Evolutionary conservation across 2,329 filamentous ascomycete species (phyloP), one percentile per base, ranked within the genome.

Genomic region (Talaromyces amestolkiae): DNA sequence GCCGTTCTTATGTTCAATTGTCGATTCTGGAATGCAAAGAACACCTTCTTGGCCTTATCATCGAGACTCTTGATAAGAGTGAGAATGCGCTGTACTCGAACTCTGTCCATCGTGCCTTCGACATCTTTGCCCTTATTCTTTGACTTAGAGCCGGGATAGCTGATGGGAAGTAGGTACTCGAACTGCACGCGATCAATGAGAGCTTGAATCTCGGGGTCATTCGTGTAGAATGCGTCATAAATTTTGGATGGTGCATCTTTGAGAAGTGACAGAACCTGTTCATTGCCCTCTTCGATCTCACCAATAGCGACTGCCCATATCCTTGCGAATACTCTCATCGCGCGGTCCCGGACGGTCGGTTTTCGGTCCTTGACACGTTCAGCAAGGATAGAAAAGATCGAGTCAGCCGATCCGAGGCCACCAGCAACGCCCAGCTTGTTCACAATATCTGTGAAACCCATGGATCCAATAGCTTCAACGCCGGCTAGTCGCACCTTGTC

Each of bases 231-330:
- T 0, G 90, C 89, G 73, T 93, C 92, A 68, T 97, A 87, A 53
- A 99, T 92, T 68, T 88, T 90, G 1, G 90, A 90, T 2, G 95
- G 94, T 45, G 96, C 92, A 27, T 89, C 89, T 7, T 89, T 90
- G 13, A 99, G 82, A n/a, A 94, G 85, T 10, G 87, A 82, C 13
- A 85, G 86, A 22, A 96, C 89, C 19, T 85, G 82, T 70, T 97
- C 92, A 71, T 94, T 90, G 15, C 91, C 92, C 61, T 90, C 87
- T 27, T 91, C 88, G 71, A 99, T 91, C 72, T 97, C 93, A 19
- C 92, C 91, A 19, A 89, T 87, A 13, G 92, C 94, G 19, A 96
- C 93, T n/a, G 92, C 93, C 95, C 95, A 99, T 33, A 98, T 88
- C 68, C 89, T 91, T 11, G 87, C 91, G 1, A 98, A 82, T 9